Evolutionary conservation across 768 basidiomycete species (phyloP).

Genomic region (Tricholoma sp.): DNA sequence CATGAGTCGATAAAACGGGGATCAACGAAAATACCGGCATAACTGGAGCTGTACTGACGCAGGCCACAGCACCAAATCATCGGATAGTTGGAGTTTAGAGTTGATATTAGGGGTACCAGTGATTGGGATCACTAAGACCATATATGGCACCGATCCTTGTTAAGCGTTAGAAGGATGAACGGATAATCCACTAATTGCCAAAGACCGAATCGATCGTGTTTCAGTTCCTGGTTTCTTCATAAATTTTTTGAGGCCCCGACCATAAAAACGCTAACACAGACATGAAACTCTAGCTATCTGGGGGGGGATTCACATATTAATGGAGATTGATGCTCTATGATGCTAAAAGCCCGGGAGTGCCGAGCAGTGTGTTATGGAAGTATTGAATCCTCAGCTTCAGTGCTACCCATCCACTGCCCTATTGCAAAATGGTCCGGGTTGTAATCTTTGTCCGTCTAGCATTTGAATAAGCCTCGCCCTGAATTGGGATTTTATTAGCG

Average conservation of each 20-base stretch:
- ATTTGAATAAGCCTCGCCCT: conserved; percentile 17
- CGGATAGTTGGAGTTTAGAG: conserved; percentile 23
- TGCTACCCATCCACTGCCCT: conserved; percentile 17
- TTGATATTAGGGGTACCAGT: conserved; percentile 34
- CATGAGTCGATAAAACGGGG: background rate
- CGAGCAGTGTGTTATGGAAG: conserved; percentile 25
- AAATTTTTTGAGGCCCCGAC: conserved; percentile 13
- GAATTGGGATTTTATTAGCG: conserved; percentile 19
- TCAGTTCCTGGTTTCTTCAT: conserved; percentile 25
- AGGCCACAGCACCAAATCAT: background rate
- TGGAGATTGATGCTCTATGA: too few species aligned
- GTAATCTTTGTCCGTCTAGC: conserved; percentile 26
- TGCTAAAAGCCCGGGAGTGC: conserved; percentile 9
- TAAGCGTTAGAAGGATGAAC: conserved; percentile 11
- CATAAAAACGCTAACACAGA: background rate
- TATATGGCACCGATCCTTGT: conserved; percentile 25
- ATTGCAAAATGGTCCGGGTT: conserved; percentile 33
- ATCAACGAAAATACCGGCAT: background rate
- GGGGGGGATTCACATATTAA: too few species aligned
- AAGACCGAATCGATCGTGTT: conserved; percentile 41
- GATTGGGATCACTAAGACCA: conserved; percentile 31
- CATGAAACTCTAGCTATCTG: background rate
- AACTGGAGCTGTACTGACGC: background rate
- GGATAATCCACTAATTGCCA: conserved; percentile 20
- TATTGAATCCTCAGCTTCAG: conserved; percentile 26